Evolutionary conservation across 257 asterid species (phyloP), one percentile per base, ranked within the genome.

Genomic region (Solanum medicagineum): DNA sequence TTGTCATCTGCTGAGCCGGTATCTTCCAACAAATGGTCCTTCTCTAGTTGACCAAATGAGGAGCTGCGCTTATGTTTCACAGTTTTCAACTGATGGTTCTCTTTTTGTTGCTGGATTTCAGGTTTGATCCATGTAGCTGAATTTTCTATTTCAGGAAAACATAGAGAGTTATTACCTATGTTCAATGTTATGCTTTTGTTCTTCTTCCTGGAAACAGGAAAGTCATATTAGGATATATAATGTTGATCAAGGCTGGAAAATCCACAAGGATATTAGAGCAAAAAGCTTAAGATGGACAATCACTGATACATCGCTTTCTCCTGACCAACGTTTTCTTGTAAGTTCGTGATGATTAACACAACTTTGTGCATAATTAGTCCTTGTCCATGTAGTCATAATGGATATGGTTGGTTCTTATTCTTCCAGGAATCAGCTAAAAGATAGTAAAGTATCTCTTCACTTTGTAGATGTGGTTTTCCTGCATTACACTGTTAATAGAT

Each of bases 211-310:
- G 40, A 74, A 45, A 87, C 91, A 96, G 99, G 98, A 93, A 71
- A 95, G 97, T 88, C 96, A 89, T 85, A 94, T 96, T 85, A 93
- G 93, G 90, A 87, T 96, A 86, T 96, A 96, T 87, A 87, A 95
- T 81, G 99, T 95, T 59, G 97, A 95, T 75, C 71, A 42, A 74
- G 94, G 93, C 55, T 96, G 98, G 98, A 96, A 91, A 89, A 68
- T 94, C 86, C 95, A 91, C 69, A 96, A 96, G 91, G 97, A 95
- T 85, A 94, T 96, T 83, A 91, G 56, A 56, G 98, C 98, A 26
- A 93, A 90, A 93, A 91, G 93, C 90, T 89, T 96, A 93, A 86
- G 93, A 85, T 96, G 99, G 99, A 96, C 99, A 22, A 94, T 96
- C 81, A 96, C 98, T n/a, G 99, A 96, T 88, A 91, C 98, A 83